Percentiles rank a stretch among this genome's conserved stretches.
These are phyloP conservation scores for Agaricus sinodeliciosus DNA, from an alignment of 768 basidiomycete species.

Conservation along the genomic window DNA sequence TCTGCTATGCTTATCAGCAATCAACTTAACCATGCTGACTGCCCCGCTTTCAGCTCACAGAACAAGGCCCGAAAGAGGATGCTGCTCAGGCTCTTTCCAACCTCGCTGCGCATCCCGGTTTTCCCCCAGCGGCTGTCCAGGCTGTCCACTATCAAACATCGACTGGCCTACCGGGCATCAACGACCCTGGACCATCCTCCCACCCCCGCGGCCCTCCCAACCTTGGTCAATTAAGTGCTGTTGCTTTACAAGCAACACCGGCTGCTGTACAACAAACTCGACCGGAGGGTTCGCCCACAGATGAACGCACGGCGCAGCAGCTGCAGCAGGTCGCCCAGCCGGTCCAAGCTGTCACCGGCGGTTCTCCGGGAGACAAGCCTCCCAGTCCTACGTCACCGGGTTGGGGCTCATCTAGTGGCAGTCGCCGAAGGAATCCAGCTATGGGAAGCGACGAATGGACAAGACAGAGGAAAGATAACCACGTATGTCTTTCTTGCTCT, in stretches of 20 bases:
- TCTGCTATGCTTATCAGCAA: slow-evolving; percentile 10
- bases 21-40: background rate
- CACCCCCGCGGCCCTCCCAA: slow-evolving; percentile 65
- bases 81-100: slow-evolving; percentile 54
- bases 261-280: slow-evolving; percentile 17
- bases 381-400: slow-evolving; percentile 18
- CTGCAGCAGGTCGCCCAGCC: slow-evolving; percentile 9
- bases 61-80: slow-evolving; percentile 51
- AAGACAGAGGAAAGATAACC: slow-evolving; percentile 75
- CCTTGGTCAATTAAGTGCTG: slow-evolving; percentile 51
- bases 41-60: slow-evolving; percentile 26
- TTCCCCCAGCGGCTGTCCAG: slow-evolving; percentile 20
- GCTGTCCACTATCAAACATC: slow-evolving; percentile 24
- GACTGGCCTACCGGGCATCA: slow-evolving; percentile 42
- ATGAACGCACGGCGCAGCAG: slow-evolving; percentile 7
- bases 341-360: background rate
- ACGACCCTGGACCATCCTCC: slow-evolving; percentile 67
- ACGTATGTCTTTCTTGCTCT: slow-evolving; percentile 37
- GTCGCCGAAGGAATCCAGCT: slow-evolving; percentile 50
- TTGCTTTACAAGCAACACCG: slow-evolving; percentile 41
- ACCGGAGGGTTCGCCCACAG: slow-evolving; percentile 7
- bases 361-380: slow-evolving; percentile 3
- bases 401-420: slow-evolving; percentile 25
- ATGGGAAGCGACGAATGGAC: slow-evolving; percentile 79
- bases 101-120: slow-evolving; percentile 35